Base-by-base conservation (phyloP, 441 rosid species). In the Manihot esculenta region DNA sequence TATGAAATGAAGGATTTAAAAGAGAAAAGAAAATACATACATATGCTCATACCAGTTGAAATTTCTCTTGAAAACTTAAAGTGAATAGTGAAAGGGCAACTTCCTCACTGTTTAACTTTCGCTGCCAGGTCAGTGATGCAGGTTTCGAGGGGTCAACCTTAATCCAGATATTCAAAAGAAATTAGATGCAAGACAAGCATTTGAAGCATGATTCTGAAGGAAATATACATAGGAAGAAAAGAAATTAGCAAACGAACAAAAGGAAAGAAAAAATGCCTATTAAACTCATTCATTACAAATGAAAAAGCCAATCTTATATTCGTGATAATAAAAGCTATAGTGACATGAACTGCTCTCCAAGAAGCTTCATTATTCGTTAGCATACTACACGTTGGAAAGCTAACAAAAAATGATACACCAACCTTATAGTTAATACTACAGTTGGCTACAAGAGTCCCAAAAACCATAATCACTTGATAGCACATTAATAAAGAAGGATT, bases 121-220 rank as follows among this genome's bases (percentile, higher is more conserved):
- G 80, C 76, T 86, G 86, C 99, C 97, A 94, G 64, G 99, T 89
- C 73, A 90, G 83, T 47, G 89, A 41, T 61, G 92, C 82, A 66
- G 94, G 97, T 76, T 85, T 83, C 57, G 77, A 89, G 3, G 90
- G 87, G 72, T 88, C 87, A 79, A 87, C 92, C 89, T 90, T 77
- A 67, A 74, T 45, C 42, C 42, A 70, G 42, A 74, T 14, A 71
- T n/a, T 70, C 27, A 59, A 72, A 57, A 56, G 55, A 64, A 69
- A 58, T 69, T n/a, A 72, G 81, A 57, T 17, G 56, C 20, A 24
- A 47, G 68, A 56, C 62, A 33, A 41, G 27, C 66, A 55, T 62
- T 41, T 27, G 73, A 58, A 62, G 62, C 44, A 20, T 35, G 35
- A 47, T 15, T 30, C 54, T 24, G 33, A 18, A 62, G 12, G 26